A percentile compares a stretch with the other conserved stretches of the same genome.
Evolutionary conservation across 75 land plant species (phyloP).

Genomic region (Cunninghamia lanceolata): DNA sequence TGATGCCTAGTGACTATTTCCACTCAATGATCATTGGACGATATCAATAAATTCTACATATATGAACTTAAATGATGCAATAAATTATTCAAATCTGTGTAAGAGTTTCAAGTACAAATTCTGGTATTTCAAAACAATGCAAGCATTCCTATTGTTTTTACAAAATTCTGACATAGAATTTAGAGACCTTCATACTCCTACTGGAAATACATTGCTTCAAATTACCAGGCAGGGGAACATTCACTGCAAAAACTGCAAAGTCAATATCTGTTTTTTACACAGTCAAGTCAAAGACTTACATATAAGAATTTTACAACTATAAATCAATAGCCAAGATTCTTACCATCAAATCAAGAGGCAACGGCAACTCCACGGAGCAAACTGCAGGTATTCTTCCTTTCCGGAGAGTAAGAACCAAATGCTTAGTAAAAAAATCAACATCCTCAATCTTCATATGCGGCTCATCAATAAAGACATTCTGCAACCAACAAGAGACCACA

Average conservation of each 20-base stretch:
- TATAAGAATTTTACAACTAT: background rate
- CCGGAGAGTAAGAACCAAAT: slow-evolving; percentile 48
- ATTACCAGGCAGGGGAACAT: background rate
- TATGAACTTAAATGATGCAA: background rate
- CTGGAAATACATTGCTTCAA: background rate
- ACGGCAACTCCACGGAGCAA: slow-evolving; percentile 42
- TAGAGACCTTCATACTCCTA: background rate
- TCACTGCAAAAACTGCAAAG: background rate
- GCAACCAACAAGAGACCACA: background rate
- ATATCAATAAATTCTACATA: background rate
- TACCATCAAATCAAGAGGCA: slow-evolving; percentile 27
- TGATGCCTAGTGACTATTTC: background rate
- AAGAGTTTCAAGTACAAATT: background rate
- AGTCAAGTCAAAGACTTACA: background rate
- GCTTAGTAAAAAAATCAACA: slow-evolving; percentile 53
- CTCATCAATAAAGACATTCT: slow-evolving; percentile 54
- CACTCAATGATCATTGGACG: background rate
- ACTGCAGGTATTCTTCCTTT: slow-evolving; percentile 35
- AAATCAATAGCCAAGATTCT: background rate
- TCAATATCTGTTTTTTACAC: background rate
- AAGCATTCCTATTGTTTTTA: background rate
- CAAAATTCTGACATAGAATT: background rate
- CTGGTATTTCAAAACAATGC: background rate
- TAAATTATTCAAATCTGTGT: background rate
- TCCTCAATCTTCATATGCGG: slow-evolving; percentile 37